Evolutionary conservation across 805 yeast genomes (phyloP).

Genomic region (Metschnikowia koreensis): DNA sequence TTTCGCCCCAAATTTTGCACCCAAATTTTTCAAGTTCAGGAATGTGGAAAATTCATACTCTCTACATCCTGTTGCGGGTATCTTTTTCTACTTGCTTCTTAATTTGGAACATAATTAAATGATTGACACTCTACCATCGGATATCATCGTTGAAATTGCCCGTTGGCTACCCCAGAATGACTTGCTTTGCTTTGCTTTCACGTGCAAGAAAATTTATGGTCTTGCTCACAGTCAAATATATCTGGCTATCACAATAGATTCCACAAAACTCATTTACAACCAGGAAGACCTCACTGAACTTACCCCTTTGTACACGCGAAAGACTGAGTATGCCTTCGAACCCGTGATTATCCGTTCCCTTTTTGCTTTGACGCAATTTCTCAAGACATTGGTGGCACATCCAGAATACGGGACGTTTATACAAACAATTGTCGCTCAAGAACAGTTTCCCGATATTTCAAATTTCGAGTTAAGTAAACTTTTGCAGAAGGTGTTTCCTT

Average conservation of each 20-base stretch:
- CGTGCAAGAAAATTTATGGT: slow-evolving; percentile 7
- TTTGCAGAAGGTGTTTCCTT: slow-evolving; percentile 10
- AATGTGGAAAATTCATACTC: neutral
- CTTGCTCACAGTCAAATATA: slow-evolving; percentile 10
- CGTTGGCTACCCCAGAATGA: slow-evolving; percentile 14
- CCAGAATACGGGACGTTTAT: slow-evolving; percentile 10
- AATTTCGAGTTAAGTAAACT: slow-evolving; percentile 9
- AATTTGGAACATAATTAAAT: neutral
- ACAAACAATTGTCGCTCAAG: slow-evolving; percentile 7
- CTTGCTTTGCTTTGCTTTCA: slow-evolving; percentile 12
- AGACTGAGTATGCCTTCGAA: neutral
- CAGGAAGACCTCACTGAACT: neutral
- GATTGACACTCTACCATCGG: slow-evolving; percentile 10
- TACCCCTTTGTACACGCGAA: neutral
- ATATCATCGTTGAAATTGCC: slow-evolving; percentile 8
- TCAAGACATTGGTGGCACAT: slow-evolving; percentile 9
- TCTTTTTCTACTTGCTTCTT: neutral
- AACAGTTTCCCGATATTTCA: slow-evolving; percentile 16
- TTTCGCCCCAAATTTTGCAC: slow-evolving; percentile 18
- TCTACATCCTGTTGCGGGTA: too few species aligned
- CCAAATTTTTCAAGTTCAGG: slow-evolving; percentile 9
- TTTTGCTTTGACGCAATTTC: slow-evolving; percentile 14
- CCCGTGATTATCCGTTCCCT: slow-evolving; percentile 18
- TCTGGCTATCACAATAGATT: slow-evolving; percentile 13
- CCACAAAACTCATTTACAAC: slow-evolving; percentile 9